Conservation (phyloP, 2,329 filamentous ascomycete genomes). For the Colletotrichum costaricense region DNA sequence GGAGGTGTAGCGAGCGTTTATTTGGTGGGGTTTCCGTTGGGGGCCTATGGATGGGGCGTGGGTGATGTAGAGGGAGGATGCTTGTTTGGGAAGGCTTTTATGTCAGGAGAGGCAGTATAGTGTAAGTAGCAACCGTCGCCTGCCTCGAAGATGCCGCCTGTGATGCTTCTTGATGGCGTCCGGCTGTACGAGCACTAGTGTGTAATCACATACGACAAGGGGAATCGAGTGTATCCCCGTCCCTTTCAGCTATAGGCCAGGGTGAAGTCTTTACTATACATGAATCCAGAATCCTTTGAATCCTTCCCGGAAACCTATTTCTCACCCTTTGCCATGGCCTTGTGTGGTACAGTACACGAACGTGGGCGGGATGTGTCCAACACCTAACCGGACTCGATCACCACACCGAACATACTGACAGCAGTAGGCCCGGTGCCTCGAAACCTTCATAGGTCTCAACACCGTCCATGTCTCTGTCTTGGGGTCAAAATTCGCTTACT, state of each 20-base stretch:
- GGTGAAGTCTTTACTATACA: not conserved
- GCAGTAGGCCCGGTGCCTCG: too few species aligned
- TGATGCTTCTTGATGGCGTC: too few species aligned
- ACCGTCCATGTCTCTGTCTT: not conserved
- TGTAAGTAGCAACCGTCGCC: not conserved
- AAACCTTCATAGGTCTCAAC: not conserved
- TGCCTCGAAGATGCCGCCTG: not conserved
- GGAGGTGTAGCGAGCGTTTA: not conserved
- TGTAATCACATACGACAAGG: not conserved
- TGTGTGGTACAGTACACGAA: not conserved
- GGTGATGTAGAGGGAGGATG: not conserved
- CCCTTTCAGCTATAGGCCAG: not conserved
- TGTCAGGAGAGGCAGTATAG: not conserved
- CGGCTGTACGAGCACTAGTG: too few species aligned
- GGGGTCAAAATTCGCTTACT: not conserved
- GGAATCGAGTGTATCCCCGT: too few species aligned
- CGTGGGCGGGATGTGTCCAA: not conserved
- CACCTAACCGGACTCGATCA: not conserved
- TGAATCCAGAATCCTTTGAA: not conserved
- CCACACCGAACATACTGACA: constrained; percentile 33
- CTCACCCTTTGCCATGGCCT: not conserved
- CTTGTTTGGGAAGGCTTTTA: not conserved
- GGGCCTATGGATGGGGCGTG: too few species aligned
- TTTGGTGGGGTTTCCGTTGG: not conserved
- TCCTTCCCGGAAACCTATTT: not conserved